Base-by-base conservation (phyloP, 2,329 filamentous ascomycete genomes). In the Claviceps purpurea region DNA sequence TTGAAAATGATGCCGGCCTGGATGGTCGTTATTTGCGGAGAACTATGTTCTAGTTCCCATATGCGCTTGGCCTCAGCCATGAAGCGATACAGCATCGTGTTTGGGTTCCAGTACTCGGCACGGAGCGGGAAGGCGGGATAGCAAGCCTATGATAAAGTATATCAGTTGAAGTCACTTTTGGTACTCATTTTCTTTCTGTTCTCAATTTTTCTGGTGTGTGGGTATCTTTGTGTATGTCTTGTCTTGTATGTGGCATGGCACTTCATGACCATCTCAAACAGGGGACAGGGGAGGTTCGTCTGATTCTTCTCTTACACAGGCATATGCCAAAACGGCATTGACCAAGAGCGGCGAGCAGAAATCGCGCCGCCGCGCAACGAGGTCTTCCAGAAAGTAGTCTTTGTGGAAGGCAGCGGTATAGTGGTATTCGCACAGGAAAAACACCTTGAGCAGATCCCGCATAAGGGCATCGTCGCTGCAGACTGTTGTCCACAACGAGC, bases 311-410 rank as follows among this genome's bases (percentile, higher is more conserved):
- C 49, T 52, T 63, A 71, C 70, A 47, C 63, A 70, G 52, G 65
- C 61, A 20, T 65, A 56, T 8, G 66, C 65, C 39, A 72, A 61
- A 11, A 68, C 41, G 1, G 62, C 56, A 39, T 72, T 73, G 48
- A 71, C 67, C 3, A 73, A 61, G 0, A 73, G 57, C 7, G 62
- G 50, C 0, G 70, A 71, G 54, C 70, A 72, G 56, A 69, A 71
- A 14, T 65, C 60, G 0, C 53, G 49, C 0, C 56, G 55, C 1
- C 58, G 58, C 0, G 57, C 54, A 11, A 56, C 59, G 65, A 72
- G 65, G 30, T 72, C 70, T n/a, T 69, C 58, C 0, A 72, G 52
- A 34, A 73, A 70, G 1, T 58, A 58, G 26, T 69, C 67, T 53
- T 70, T 71, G 2, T 72, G 68, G 26, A 72, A 68, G 0, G 59